phyloP scores from a whole-genome alignment of 2,329 filamentous ascomycete genomes.

The Aspergillus sp. region DNA sequence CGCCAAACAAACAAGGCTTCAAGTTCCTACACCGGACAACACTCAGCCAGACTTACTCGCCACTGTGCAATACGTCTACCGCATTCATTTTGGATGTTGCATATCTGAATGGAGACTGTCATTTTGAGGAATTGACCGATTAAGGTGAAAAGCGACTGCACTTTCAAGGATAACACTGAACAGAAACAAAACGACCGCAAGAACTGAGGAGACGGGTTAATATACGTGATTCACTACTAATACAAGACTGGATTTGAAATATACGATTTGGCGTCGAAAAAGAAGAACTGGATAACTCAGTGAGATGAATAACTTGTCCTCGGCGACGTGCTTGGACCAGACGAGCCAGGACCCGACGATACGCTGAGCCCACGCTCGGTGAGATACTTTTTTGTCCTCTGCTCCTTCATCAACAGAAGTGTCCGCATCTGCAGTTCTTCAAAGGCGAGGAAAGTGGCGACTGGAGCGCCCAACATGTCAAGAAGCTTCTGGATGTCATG shows the following conservation, averaged over 20 bases:
- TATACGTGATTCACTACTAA: neutral
- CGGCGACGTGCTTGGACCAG: neutral
- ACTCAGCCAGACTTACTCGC: neutral
- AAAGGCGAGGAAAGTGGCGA: constrained; percentile 39
- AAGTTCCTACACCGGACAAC: neutral
- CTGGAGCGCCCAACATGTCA: constrained; percentile 49
- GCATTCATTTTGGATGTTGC: neutral
- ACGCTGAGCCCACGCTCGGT: neutral
- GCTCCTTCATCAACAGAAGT: constrained; percentile 33
- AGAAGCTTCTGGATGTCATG: constrained; percentile 50
- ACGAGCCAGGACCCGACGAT: neutral
- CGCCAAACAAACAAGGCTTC: constrained; percentile 4
- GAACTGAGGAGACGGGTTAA: neutral
- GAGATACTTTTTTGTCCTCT: constrained; percentile 23
- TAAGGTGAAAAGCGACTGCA: neutral
- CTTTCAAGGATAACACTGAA: neutral
- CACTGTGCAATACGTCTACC: neutral
- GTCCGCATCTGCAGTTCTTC: constrained; percentile 38
- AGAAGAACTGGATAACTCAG: neutral
- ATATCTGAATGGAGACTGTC: neutral
- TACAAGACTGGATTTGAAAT: neutral
- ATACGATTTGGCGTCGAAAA: neutral
- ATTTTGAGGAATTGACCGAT: neutral
- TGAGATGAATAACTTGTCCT: neutral
- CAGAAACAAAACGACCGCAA: neutral